These are phyloP conservation scores for Aeschynomene evenia DNA, from an alignment of 306 rosid genomes.

Conservation along the genomic window DNA sequence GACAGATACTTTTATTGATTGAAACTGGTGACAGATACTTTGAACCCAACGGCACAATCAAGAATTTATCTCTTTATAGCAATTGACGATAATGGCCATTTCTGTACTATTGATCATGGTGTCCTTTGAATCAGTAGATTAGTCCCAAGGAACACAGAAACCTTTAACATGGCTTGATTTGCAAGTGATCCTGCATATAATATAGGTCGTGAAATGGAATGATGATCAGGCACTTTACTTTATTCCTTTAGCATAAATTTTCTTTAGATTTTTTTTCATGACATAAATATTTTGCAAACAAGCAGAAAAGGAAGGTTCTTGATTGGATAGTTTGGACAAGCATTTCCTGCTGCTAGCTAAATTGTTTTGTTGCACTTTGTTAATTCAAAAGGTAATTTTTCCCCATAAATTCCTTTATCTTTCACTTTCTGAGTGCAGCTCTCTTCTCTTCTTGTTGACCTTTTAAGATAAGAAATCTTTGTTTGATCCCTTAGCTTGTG, in stretches of 20 bases:
- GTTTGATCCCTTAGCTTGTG: slow-evolving; percentile 18
- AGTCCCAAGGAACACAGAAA: slow-evolving; percentile 5
- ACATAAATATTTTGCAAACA: slow-evolving; percentile 1
- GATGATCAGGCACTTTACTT: slow-evolving; percentile 24
- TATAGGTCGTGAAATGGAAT: slow-evolving; percentile 22
- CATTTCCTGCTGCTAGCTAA: slow-evolving; percentile 17
- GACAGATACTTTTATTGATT: too few relatives aligned
- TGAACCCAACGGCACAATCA: too few relatives aligned
- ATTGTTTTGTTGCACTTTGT: slow-evolving; percentile 17
- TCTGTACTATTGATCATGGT: background rate
- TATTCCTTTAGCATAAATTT: slow-evolving; percentile 12
- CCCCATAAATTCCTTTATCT: background rate
- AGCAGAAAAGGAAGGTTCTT: background rate
- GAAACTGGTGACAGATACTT: background rate
- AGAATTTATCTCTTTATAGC: too few relatives aligned
- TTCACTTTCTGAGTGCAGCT: slow-evolving; percentile 1
- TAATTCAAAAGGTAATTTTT: background rate
- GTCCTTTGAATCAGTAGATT: slow-evolving; percentile 3
- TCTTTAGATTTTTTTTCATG: background rate
- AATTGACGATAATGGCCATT: background rate
- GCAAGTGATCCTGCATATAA: slow-evolving; percentile 41
- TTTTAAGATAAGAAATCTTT: background rate
- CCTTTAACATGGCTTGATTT: slow-evolving; percentile 42
- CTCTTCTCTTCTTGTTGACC: slow-evolving; percentile 13
- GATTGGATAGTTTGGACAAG: slow-evolving; percentile 31